Conservation (phyloP, 108 stramenopile species). For the Cyclotella baltica region DNA sequence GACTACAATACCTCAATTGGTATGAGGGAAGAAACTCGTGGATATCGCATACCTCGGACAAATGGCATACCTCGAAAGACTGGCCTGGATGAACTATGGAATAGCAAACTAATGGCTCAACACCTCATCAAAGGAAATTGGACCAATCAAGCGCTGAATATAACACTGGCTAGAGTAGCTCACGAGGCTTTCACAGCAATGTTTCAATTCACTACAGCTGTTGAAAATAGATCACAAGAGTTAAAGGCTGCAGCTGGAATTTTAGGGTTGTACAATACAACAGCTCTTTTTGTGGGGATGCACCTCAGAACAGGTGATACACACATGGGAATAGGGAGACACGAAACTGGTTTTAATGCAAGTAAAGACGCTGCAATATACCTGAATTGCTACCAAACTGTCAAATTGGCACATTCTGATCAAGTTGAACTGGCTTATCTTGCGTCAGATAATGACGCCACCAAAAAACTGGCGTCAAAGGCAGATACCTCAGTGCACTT, state of each 20-base stretch:
- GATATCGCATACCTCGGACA: neutral
- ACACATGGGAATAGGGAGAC: neutral
- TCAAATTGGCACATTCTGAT: neutral
- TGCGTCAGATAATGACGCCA: neutral
- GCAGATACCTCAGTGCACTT: neutral
- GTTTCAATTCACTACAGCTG: neutral
- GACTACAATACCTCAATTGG: neutral
- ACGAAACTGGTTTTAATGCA: too few relatives aligned
- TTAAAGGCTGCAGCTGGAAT: slow-evolving; percentile 3
- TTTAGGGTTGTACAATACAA: too few relatives aligned
- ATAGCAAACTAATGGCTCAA: neutral
- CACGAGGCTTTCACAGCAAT: neutral
- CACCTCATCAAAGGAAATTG: neutral
- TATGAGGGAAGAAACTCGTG: neutral
- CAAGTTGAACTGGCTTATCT: neutral
- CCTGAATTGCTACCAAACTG: neutral
- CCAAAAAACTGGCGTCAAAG: neutral
- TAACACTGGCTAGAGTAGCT: neutral
- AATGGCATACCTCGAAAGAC: too few relatives aligned
- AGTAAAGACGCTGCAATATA: neutral
- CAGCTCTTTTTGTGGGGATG: neutral
- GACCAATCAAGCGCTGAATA: neutral
- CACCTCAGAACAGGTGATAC: slow-evolving; percentile 10
- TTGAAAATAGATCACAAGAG: neutral
- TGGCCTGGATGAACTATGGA: neutral